Base-by-base conservation (phyloP, 169 alveolate genomes). In the Eimeria maxima region DNA sequence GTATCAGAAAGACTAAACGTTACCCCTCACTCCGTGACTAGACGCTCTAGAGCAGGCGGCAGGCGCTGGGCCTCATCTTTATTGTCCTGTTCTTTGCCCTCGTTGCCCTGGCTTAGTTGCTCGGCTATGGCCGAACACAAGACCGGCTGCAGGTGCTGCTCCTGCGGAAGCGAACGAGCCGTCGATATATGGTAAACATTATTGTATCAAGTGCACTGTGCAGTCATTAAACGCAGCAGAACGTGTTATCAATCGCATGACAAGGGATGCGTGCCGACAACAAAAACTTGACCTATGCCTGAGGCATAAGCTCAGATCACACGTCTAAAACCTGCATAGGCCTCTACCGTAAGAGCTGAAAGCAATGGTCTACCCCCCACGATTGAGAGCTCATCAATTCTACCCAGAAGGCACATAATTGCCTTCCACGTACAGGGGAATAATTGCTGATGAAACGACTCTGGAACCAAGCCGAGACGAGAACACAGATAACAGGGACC, bases 131-230 rank as follows among this genome's bases (percentile, higher is more conserved):
- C 83, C 33, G 96, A 60, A 97, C 98, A 98, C 69, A 97, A 97
- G 95, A 98, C 95, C 42, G 99, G 99, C 73, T 97, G 98, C 33
- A 98, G 95, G 87, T 98, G 99, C 57, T 94, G 94, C 90, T 98
- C 99, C 97, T 95, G 90, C 60, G n/a, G 29, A 63, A 33, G 29
- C 55, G 42, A 53, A 45, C 44, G 44, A 38, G 27, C 18, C 27
- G 4, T 78, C 88, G 50, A 33, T 22, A 4, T 27, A 10, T 69
- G 50, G 50, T 69, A 47, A 24, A 22, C 44, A 24, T 67, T 67
- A 67, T 67, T 69, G 80, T 69, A 33, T 14, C 50, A 16, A 13
- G 24, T 16, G 24, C 80, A 14, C 45, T 69, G 80, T 69, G 50
- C 80, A 69, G 50, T 78, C 88, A 45, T 22, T 24, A 4, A 22